Percentiles rank a stretch among this genome's conserved stretches.
These are phyloP conservation scores for Cercophora scortea DNA, from an alignment of 495 filamentous ascomycete species.

Conservation along the genomic window DNA sequence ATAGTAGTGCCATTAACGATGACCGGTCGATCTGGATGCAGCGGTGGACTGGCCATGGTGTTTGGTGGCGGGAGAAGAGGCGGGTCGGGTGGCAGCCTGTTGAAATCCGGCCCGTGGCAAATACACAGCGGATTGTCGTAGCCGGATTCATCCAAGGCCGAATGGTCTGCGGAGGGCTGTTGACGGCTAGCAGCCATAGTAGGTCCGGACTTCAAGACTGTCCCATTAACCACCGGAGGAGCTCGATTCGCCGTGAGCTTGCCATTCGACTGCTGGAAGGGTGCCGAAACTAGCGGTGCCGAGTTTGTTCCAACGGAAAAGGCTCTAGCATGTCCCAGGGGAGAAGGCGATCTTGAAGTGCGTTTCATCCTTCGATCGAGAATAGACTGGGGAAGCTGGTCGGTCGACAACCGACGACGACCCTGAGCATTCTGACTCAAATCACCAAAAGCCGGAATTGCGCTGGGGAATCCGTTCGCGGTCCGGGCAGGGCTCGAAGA, in stretches of 20 bases:
- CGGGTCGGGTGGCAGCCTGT: constrained; percentile 12
- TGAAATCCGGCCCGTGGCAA: constrained; percentile 20
- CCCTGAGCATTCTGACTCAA: constrained; percentile 24
- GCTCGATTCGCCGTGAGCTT: constrained; percentile 21
- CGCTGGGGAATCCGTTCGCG: constrained; percentile 25
- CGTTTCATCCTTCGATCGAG: constrained; percentile 42
- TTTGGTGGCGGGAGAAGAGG: constrained; percentile 8
- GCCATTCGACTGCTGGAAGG: constrained; percentile 22
- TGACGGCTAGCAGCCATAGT: constrained; percentile 8
- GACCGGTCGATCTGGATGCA: constrained; percentile 31
- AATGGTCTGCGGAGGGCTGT: constrained; percentile 14
- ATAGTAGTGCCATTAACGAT: constrained; percentile 42
- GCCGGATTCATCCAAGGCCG: constrained; percentile 15
- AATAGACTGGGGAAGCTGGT: constrained; percentile 41
- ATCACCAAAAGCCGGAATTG: constrained; percentile 37
- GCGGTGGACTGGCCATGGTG: constrained; percentile 16
- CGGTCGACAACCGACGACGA: constrained; percentile 38
- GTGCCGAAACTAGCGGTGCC: constrained; percentile 24
- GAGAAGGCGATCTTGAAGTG: constrained; percentile 48
- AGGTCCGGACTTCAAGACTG: constrained; percentile 22
- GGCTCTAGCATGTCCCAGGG: constrained; percentile 37
- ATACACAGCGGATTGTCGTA: constrained; percentile 37
- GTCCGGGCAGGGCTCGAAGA: constrained; percentile 24
- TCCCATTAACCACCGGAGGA: constrained; percentile 41
- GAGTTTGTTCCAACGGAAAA: constrained; percentile 36